Evolutionary conservation across 139 green algal species (phyloP).

Genomic region (Chlamydomonas sp.): DNA sequence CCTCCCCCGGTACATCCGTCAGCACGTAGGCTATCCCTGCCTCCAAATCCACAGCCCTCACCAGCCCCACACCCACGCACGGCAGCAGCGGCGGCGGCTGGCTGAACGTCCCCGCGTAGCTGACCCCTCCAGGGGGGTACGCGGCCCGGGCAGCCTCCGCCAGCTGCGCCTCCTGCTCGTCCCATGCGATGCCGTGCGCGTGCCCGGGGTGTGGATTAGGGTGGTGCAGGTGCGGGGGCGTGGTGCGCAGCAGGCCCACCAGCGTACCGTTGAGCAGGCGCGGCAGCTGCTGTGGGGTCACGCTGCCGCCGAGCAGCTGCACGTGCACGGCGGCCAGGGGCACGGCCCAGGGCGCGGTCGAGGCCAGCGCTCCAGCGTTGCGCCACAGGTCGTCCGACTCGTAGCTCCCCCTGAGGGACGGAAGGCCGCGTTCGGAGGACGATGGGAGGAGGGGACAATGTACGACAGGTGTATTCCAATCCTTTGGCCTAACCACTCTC

Average conservation of each 20-base stretch:
- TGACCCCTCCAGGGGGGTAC: conserved; percentile 3
- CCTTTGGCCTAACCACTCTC: no score
- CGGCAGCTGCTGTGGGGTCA: conserved; percentile 47
- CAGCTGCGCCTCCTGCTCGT: neutral
- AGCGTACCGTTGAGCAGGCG: conserved; percentile 75
- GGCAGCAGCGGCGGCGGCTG: conserved; percentile 36
- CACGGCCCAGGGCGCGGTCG: conserved; percentile 54
- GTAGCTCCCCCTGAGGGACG: conserved; percentile 34
- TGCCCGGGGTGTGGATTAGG: neutral
- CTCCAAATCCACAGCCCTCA: conserved; percentile 67
- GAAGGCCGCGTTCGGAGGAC: no score
- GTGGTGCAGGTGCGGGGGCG: neutral
- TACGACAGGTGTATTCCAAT: no score
- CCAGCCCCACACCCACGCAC: conserved; percentile 82
- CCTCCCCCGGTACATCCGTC: conserved; percentile 51
- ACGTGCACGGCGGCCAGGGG: conserved; percentile 48
- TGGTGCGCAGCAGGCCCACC: conserved; percentile 66
- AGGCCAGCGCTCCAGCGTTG: conserved; percentile 56
- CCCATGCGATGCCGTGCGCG: neutral
- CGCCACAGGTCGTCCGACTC: conserved; percentile 48
- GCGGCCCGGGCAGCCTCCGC: neutral
- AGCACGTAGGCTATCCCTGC: conserved; percentile 65
- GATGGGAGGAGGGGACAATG: no score
- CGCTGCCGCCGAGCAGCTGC: conserved; percentile 50
- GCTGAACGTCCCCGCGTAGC: neutral